Conservation (phyloP, 2,329 filamentous ascomycete genomes). For the Colletotrichum tamarilloi region DNA sequence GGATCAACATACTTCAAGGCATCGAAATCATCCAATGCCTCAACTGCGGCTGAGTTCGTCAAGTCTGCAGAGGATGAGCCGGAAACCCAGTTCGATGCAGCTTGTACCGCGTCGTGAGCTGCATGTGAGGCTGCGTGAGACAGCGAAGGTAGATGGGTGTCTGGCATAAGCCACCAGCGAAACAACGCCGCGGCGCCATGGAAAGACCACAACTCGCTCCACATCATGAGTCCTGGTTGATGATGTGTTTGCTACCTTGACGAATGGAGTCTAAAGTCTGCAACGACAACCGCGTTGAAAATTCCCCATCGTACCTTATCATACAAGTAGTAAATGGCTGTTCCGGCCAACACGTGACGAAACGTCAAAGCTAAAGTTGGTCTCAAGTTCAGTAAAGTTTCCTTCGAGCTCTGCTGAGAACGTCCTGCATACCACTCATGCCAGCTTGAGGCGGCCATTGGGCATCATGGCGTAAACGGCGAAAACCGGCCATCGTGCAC, state of each 20-base stretch:
- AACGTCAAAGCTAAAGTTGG: slow-evolving; percentile 29
- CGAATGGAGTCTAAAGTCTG: background rate
- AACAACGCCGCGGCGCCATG: slow-evolving; percentile 25
- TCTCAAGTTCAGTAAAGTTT: slow-evolving; percentile 28
- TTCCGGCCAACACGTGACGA: slow-evolving; percentile 21
- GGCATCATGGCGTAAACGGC: slow-evolving; percentile 15
- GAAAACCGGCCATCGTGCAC: background rate
- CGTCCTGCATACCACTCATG: slow-evolving; percentile 14
- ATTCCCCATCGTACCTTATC: background rate
- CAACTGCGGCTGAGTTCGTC: slow-evolving; percentile 11
- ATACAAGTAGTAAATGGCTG: background rate
- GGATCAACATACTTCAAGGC: slow-evolving; percentile 47
- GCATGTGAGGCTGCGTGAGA: slow-evolving; percentile 15
- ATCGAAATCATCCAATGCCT: slow-evolving; percentile 41
- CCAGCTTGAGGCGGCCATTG: slow-evolving; percentile 1
- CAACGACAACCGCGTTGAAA: background rate
- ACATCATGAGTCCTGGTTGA: slow-evolving; percentile 14
- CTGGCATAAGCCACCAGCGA: slow-evolving; percentile 33
- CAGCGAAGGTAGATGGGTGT: slow-evolving; percentile 23
- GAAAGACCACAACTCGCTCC: slow-evolving; percentile 32
- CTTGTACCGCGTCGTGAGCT: background rate
- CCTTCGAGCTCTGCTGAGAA: background rate
- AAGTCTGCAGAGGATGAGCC: slow-evolving; percentile 11
- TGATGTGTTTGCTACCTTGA: background rate
- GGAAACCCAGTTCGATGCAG: slow-evolving; percentile 18